Conservation (phyloP, 75 land plant genomes). For the Pinus albicaulis region DNA sequence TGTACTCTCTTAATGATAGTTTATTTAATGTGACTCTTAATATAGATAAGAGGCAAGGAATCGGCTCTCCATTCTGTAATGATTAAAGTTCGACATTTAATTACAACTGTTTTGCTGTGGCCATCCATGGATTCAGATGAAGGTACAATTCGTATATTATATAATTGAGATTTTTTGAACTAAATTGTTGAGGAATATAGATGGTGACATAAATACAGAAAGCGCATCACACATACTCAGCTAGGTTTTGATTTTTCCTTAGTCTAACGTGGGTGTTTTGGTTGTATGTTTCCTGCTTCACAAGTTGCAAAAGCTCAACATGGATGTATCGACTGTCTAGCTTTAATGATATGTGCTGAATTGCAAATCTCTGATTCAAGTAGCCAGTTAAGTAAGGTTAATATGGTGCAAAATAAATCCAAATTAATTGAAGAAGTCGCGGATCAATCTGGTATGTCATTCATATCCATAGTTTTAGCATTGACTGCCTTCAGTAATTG, state of each 20-base stretch:
- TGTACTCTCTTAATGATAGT: neutral
- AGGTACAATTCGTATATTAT: conserved; percentile 15
- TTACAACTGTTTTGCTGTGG: conserved; percentile 54
- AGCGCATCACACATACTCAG: neutral
- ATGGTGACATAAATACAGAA: neutral
- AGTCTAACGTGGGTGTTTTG: neutral
- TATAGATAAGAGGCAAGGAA: conserved; percentile 54
- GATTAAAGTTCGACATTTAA: conserved; percentile 27
- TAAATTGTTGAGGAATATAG: neutral
- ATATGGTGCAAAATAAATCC: conserved; percentile 1
- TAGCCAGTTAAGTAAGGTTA: conserved; percentile 5
- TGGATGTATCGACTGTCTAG: conserved; percentile 89
- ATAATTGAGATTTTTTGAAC: neutral
- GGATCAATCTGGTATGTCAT: conserved; percentile 9
- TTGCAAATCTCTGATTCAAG: conserved; percentile 19
- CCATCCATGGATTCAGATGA: conserved; percentile 38
- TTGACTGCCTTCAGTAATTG: neutral
- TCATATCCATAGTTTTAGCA: neutral
- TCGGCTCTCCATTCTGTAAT: conserved; percentile 36
- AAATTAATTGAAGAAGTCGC: conserved; percentile 5
- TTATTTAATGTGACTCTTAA: neutral
- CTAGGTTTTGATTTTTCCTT: neutral
- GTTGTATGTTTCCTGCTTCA: conserved; percentile 7
- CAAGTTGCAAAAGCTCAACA: conserved; percentile 75
- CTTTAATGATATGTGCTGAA: conserved; percentile 72